Base-by-base conservation (phyloP, 2,329 filamentous ascomycete species). In the Microsporum ferrugineum region DNA sequence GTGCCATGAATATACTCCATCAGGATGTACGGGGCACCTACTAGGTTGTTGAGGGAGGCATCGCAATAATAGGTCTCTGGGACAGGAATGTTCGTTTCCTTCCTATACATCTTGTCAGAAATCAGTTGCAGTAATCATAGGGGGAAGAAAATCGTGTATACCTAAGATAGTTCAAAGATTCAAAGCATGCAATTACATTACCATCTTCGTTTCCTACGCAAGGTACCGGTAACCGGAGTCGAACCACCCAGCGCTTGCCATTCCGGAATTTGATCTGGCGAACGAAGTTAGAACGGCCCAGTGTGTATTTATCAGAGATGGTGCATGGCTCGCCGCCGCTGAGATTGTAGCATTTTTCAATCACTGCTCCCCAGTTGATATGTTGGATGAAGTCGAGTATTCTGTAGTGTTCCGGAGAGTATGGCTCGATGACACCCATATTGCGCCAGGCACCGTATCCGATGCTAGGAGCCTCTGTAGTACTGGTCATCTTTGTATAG, bases 1-100 rank as follows among this genome's bases (percentile, higher is more conserved):
- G 49, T 38, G 23, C 61, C 61, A 33, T 62, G 61, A 8, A 62
- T 51, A 57, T 62, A 62, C 17, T 62, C 57, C 57, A 62, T 62
- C 17, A 62, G 17, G 23, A 60, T 60, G 29, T 57, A 62, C 7
- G 58, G 57, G 2, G 57, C 61, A 1, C 61, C 61, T 10, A 60
- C 14, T 17, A 41, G 12, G 29, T 63, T 63, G 49, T 43, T 36
- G 12, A 34, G 45, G 14, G 43, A 27, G 29, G 34, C 6, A 41
- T 63, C 55, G 36, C 47, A 58, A 31, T 53, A 39, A 33, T 57
- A 55, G 38, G 60, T 31, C 27, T 57, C 38, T 38, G 61, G 61
- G 5, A 61, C 59, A 5, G 61, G 61, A 23, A 60, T 55, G 4
- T 53, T 55, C 23, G 61, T 60, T 3, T 53, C 39, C 7, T 53